A percentile compares a stretch with the other conserved stretches of the same genome.
These are phyloP conservation scores for Hyphodiscus sp. DNA, from an alignment of 2,329 filamentous ascomycete species.

Conservation along the genomic window DNA sequence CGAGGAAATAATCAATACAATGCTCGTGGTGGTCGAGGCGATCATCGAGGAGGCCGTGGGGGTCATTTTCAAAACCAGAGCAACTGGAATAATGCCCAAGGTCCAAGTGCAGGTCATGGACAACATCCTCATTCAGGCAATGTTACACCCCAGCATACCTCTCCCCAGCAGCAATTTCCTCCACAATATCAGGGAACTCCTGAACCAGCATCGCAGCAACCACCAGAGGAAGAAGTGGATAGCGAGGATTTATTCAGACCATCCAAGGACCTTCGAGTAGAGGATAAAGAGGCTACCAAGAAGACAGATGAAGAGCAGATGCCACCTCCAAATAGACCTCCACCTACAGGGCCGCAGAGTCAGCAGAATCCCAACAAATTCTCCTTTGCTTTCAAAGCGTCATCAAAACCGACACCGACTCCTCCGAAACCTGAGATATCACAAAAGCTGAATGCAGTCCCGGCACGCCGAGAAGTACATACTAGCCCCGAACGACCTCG, in stretches of 20 bases:
- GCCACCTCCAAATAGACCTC: conserved; percentile 47
- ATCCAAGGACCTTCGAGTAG: conserved; percentile 57
- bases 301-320: conserved; percentile 45
- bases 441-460: conserved; percentile 56
- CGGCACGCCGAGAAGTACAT: conserved; percentile 20
- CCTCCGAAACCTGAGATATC: conserved; percentile 59
- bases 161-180: conserved; percentile 26
- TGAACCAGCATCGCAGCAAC: conserved; percentile 27
- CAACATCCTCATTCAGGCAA: conserved; percentile 35
- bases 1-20: conserved; percentile 51
- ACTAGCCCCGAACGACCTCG: conserved; percentile 39
- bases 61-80: conserved; percentile 61
- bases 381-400: conserved; percentile 86
- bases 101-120: conserved; percentile 43
- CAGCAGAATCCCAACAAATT: conserved; percentile 57
- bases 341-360: conserved; percentile 36
- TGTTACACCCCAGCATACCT: conserved; percentile 28
- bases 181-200: conserved; percentile 16
- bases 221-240: conserved; percentile 33
- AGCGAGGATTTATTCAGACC: conserved; percentile 58
- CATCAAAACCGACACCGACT: conserved; percentile 50
- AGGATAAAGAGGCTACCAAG: conserved; percentile 46
- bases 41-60: conserved; percentile 47
- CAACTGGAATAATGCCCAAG: conserved; percentile 58
- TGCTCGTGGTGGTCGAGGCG: conserved; percentile 33